Percentiles rank a stretch among this genome's conserved stretches.
Conservation (phyloP, 176 grass and related monocot species). For the Stipa capillata region DNA sequence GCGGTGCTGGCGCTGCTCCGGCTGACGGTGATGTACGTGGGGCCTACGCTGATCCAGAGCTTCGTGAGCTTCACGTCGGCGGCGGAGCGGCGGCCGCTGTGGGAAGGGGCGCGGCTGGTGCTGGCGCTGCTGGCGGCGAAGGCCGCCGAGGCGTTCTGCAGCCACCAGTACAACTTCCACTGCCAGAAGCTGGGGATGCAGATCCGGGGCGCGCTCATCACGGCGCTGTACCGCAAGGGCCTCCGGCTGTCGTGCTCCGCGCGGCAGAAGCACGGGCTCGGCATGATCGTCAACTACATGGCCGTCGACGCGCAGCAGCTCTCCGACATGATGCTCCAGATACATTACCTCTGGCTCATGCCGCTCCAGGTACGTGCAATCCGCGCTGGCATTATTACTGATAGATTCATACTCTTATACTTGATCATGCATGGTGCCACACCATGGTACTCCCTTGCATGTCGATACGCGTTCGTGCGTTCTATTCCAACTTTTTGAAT, state of each 20-base stretch:
- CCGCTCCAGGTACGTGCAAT: conserved; percentile 64
- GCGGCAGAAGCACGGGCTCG: conserved; percentile 57
- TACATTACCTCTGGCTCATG: conserved; percentile 92
- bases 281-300: conserved; percentile 97
- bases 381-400: no score
- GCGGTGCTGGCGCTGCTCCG: conserved; percentile 39
- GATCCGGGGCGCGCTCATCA: conserved; percentile 67
- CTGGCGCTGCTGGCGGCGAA: conserved; percentile 53
- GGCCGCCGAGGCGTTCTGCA: conserved; percentile 50
- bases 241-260: conserved; percentile 68
- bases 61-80: conserved; percentile 53
- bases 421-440: no score
- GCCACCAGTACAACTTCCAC: conserved; percentile 95
- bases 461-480: no score
- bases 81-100: neutral
- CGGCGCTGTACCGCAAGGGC: conserved; percentile 71
- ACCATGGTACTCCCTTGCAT: no score
- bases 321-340: conserved; percentile 87
- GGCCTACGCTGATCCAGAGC: conserved; percentile 67
- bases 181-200: conserved; percentile 88
- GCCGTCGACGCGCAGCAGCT: conserved; percentile 93
- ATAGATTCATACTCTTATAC: no score
- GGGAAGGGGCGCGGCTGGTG: conserved; percentile 42
- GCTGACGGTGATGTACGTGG: conserved; percentile 70
- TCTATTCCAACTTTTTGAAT: no score